Base-by-base conservation (phyloP, 176 grass and related monocot species). In the Juncus inflexus region DNA sequence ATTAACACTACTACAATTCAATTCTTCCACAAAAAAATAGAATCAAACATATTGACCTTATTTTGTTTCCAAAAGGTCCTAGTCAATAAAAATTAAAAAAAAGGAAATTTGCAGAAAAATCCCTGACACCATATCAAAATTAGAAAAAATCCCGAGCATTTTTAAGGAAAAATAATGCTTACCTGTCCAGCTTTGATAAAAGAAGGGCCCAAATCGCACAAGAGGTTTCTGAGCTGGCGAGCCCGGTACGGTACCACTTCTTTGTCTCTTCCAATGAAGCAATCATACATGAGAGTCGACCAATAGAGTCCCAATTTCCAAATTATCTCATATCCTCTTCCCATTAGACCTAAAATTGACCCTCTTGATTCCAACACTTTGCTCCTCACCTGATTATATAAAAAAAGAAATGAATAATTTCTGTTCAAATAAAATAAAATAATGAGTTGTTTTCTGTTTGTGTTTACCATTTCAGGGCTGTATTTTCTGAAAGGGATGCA, bases 151-250 rank as follows among this genome's bases (percentile, higher is more conserved):
- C 10, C 42, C 5, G 15, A n/a, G 3, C 67, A 41, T 10, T 61
- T 60, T 28, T 28, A 28, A 28, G 19, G 43, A 47, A 47, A 39
- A 60, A 66, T 36, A 70, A 39, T 40, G 67, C 56, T 73, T 59
- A 97, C 94, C 87, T 97, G 94, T 51, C 94, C 94, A 67, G 94
- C 88, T 87, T 97, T 97, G 70, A 97, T 92, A 55, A 97, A 97
- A n/a, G 94, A 97, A 12, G 94, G 88, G 3, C 94, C 94, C 14
- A 97, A 77, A 78, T 97, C 85, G 69, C 94, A 97, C 9, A 97
- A 67, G 74, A 97, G 94, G 61, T 84, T 97, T 52, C 94, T 79
- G 65, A 97, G 94, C 67, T 97, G 94, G 13, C 94, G 88, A 13
- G 94, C 88, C 51, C 88, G 94, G 47, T 79, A 92, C 38, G 94